These are phyloP conservation scores for Boletellus ananas DNA, from an alignment of 768 basidiomycete species.

Conservation along the genomic window DNA sequence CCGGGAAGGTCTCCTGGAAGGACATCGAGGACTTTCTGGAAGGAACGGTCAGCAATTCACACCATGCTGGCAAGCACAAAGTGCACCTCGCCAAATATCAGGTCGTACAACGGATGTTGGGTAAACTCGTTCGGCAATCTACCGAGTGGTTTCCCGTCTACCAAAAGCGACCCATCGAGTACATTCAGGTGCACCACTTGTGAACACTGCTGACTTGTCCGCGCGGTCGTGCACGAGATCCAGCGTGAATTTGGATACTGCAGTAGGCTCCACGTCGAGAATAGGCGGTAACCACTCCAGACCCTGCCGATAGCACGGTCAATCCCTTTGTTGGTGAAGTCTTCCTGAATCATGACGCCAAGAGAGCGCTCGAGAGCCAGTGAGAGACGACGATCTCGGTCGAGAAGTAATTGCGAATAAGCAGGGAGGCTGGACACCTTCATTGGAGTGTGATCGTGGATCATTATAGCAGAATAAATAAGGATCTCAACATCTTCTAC, in stretches of 20 bases:
- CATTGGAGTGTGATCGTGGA: constrained; percentile 26
- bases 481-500: constrained; percentile 20
- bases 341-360: not conserved
- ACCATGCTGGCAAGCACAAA: too few species aligned
- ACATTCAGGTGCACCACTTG: constrained; percentile 15
- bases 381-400: constrained; percentile 28
- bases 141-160: constrained; percentile 22
- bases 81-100: constrained; percentile 23
- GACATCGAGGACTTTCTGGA: constrained; percentile 21
- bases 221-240: constrained; percentile 14
- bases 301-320: constrained; percentile 15
- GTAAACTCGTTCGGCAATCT: constrained; percentile 17
- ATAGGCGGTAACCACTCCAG: constrained; percentile 25
- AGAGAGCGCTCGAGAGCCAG: constrained; percentile 18
- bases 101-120: constrained; percentile 17
- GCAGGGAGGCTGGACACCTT: not conserved
- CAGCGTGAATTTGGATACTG: constrained; percentile 10
- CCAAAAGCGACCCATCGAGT: constrained; percentile 19
- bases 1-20: constrained; percentile 23
- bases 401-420: constrained; percentile 17
- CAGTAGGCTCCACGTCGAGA: constrained; percentile 12
- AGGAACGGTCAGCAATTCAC: constrained; percentile 1
- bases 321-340: constrained; percentile 4
- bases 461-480: constrained; percentile 22
- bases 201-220: not conserved